These are phyloP conservation scores for Asparagopsis taxiformis DNA, from an alignment of 31 red algal species.

Conservation along the genomic window DNA sequence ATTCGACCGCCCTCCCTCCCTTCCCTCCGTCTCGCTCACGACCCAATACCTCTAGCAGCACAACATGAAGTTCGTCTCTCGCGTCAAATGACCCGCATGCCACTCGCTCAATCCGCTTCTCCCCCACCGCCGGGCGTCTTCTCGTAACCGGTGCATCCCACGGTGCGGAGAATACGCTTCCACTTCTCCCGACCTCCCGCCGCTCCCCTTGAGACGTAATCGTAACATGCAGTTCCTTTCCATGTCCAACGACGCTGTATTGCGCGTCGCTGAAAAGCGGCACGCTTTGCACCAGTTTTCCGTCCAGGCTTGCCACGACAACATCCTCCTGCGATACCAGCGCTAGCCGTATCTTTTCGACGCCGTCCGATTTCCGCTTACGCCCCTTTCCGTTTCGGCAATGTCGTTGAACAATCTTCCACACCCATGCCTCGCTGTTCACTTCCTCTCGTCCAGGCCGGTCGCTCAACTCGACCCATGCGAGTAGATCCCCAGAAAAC, in stretches of 20 bases:
- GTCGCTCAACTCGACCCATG: conserved; percentile 74
- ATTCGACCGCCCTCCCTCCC: too few relatives aligned
- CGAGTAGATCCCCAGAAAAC: conserved; percentile 26
- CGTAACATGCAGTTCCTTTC: conserved; percentile 29
- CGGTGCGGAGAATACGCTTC: too few relatives aligned
- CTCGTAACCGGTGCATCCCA: conserved; percentile 47
- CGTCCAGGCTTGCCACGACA: conserved; percentile 54
- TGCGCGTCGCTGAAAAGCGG: conserved; percentile 32
- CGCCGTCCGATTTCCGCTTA: conserved; percentile 13
- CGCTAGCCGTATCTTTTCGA: conserved; percentile 53
- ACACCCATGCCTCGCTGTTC: conserved; percentile 39
- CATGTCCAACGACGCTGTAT: conserved; percentile 35
- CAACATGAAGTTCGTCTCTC: conserved; percentile 36
- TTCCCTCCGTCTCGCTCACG: too few relatives aligned
- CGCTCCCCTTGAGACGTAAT: too few relatives aligned
- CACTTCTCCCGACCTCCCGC: too few relatives aligned
- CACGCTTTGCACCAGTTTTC: conserved; percentile 42
- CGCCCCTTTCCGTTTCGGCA: conserved; percentile 5
- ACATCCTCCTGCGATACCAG: conserved; percentile 36
- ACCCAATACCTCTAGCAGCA: conserved; percentile 6
- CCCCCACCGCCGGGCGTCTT: conserved; percentile 29
- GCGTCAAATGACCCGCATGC: conserved; percentile 47
- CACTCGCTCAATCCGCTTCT: conserved; percentile 25
- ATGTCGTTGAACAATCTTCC: conserved; percentile 52
- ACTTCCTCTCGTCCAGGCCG: conserved; percentile 11